phyloP scores from a whole-genome alignment of 257 asterid genomes.

The Nicotiana paniculata region DNA sequence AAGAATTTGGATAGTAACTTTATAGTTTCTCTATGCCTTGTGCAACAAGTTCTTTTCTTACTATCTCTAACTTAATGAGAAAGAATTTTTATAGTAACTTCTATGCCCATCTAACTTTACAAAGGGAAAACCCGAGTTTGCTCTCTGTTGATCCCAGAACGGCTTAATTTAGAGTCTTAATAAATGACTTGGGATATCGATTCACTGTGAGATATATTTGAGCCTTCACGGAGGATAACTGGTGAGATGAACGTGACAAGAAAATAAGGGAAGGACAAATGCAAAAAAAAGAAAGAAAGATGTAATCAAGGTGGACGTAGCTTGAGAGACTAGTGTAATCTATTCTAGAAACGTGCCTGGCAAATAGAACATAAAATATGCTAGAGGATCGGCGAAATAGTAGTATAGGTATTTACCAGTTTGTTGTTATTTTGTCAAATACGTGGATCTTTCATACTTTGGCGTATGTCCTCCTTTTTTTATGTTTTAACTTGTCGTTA shows the following conservation, averaged over 20 bases:
- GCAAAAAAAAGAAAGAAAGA: neutral
- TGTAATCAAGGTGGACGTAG: neutral
- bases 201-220: neutral
- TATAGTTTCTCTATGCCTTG: neutral
- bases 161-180: neutral
- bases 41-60: neutral
- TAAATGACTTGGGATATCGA: neutral
- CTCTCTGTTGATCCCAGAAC: neutral
- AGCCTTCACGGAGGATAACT: neutral
- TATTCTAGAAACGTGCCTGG: neutral
- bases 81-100: neutral
- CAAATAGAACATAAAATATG: neutral
- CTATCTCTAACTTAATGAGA: neutral
- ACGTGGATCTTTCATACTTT: neutral
- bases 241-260: neutral
- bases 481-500: neutral
- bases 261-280: neutral
- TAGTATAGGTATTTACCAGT: neutral
- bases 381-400: neutral
- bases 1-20: neutral
- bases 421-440: too few relatives aligned
- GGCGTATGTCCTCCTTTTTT: neutral
- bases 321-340: neutral
- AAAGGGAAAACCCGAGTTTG: neutral
- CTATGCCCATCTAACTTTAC: neutral